Percentiles rank a stretch among this genome's conserved stretches.
phyloP scores from a whole-genome alignment of 2,329 filamentous ascomycete species.

The Phyllosticta capitalensis region DNA sequence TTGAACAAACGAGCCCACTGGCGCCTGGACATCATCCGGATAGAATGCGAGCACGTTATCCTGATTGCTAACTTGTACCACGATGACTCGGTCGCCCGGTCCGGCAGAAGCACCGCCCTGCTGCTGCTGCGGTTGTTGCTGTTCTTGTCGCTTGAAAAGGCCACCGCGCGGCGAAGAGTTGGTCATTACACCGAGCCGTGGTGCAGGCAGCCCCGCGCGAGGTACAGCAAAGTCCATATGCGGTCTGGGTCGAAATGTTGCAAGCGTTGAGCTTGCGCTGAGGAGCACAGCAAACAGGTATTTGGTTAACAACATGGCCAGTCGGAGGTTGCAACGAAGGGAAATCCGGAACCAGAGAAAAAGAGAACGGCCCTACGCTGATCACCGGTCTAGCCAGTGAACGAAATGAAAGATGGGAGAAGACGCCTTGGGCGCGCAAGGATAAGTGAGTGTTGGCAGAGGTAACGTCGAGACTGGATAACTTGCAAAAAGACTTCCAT shows the following conservation, averaged over 20 bases:
- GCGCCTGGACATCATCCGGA: slow-evolving; percentile 55
- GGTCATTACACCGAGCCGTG: neutral
- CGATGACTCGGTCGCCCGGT: slow-evolving; percentile 38
- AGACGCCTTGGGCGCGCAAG: neutral
- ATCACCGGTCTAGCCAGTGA: neutral
- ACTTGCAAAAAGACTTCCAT: neutral
- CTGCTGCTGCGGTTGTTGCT: neutral
- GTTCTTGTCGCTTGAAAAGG: neutral
- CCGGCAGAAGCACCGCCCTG: neutral
- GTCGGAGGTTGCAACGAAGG: neutral
- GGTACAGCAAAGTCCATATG: slow-evolving; percentile 5
- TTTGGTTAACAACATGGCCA: neutral
- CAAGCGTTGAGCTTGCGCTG: neutral
- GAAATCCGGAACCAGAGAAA: neutral
- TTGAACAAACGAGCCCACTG: slow-evolving; percentile 47
- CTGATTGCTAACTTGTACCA: slow-evolving; percentile 54
- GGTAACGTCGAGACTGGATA: neutral
- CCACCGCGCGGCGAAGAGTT: neutral
- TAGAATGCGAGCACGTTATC: slow-evolving; percentile 48
- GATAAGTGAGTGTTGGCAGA: neutral
- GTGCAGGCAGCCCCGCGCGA: slow-evolving; percentile 2
- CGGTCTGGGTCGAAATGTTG: neutral
- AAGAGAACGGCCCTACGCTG: neutral
- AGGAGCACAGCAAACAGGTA: neutral
- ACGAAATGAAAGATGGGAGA: neutral